These are phyloP conservation scores for Phytophthora cactorum DNA, from an alignment of 352 stramenopile genomes.

Conservation along the genomic window DNA sequence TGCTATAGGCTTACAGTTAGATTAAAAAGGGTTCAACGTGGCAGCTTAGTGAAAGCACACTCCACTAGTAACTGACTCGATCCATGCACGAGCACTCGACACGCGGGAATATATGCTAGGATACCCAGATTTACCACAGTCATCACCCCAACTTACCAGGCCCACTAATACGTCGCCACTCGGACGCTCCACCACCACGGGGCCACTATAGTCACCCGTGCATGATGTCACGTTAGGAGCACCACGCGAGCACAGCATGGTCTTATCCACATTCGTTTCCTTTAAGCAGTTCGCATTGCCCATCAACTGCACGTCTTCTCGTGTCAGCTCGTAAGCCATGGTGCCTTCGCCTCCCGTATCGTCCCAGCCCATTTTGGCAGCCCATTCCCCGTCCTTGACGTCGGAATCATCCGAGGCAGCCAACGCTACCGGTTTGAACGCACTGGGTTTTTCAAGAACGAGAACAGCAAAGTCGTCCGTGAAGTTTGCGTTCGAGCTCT, in stretches of 20 bases:
- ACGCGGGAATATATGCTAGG: conserved; percentile 63
- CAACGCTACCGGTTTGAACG: conserved; percentile 34
- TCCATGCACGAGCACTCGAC: conserved; percentile 41
- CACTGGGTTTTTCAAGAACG: conserved; percentile 40
- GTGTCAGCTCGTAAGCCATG: conserved; percentile 28
- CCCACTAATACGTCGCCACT: conserved; percentile 44
- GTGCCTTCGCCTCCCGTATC: conserved; percentile 24
- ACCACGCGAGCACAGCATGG: conserved; percentile 54
- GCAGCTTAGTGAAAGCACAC: conserved; percentile 15
- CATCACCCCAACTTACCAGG: conserved; percentile 53
- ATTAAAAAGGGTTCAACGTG: too few relatives aligned
- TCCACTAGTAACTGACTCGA: conserved; percentile 15
- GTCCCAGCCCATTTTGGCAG: conserved; percentile 44
- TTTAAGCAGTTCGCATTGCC: conserved; percentile 40
- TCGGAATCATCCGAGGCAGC: conserved; percentile 32
- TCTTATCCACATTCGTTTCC: conserved; percentile 31
- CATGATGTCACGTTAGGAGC: conserved; percentile 38
- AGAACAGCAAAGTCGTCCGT: conserved; percentile 54
- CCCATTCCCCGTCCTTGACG: conserved; percentile 28
- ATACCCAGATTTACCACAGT: conserved; percentile 42
- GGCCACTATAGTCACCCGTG: conserved; percentile 59
- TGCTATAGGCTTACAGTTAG: too few relatives aligned
- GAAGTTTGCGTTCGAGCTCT: not conserved
- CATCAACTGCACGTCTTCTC: conserved; percentile 46
- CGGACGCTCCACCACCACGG: conserved; percentile 39